Base-by-base conservation (phyloP, 345 rosid genomes). In the Murraya koenigii region DNA sequence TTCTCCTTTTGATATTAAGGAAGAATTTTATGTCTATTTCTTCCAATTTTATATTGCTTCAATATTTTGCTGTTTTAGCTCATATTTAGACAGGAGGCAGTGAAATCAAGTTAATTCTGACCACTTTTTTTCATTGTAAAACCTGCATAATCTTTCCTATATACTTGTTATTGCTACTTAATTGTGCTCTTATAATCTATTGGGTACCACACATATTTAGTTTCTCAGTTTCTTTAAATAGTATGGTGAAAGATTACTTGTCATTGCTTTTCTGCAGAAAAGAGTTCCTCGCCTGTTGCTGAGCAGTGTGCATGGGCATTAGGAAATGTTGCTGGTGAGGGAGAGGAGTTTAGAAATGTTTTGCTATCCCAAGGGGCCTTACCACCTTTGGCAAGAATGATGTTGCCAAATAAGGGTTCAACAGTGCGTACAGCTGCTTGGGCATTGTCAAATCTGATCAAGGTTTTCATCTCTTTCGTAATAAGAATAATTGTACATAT, bases 271-370 rank as follows among this genome's bases (percentile, higher is more conserved):
- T 80, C 11, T 77, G 77, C 84, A 96, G 99, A 96, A 86, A 92
- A 92, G 84, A 96, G 93, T 86, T 91, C 95, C 62, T 84, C 77
- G 49, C 94, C 91, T 41, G 97, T 96, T 78, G 97, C 97, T 64
- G 99, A 94, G 92, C 98, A 94, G 82, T 94, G 98, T 75, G 94
- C 98, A 49, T 92, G 98, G 99, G 99, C 97, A 26, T 84, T 94
- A 84, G 99, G 98, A 78, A 96, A 96, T 86, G 97, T 91, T 73
- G 99, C 99, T 19, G 95, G 97, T 76, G 98, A 94, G 88, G 99
- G 98, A 82, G 94, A 90, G 84, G 99, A 92, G 73, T 85, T 96
- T 78, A 88, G 97, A 80, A 90, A 85, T 84, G 82, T 94, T 80
- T 87, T 96, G 87, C 87, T 94, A 79, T 88, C 92, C 36, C 99